Base-by-base conservation (phyloP, 225 moss, liverwort and hornwort genomes). In the Climacium dendroides region DNA sequence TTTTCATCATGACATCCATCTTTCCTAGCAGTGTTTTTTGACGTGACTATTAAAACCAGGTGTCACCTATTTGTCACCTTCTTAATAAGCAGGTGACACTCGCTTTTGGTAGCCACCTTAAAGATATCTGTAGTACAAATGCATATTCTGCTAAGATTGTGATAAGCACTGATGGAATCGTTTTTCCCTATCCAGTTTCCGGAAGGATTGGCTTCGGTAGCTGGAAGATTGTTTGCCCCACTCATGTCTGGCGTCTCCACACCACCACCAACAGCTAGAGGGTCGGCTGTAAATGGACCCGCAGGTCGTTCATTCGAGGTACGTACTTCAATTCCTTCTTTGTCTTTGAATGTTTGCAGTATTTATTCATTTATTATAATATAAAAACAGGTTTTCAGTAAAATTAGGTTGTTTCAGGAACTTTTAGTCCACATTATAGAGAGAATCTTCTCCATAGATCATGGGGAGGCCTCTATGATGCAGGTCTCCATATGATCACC, bases 211-310 rank as follows among this genome's bases (percentile, higher is more conserved):
- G 96, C 98, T 5, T 87, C 96, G 39, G 92, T 90, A 59, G 90
- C 91, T 86, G 94, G 90, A 60, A 94, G 94, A 86, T 43, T 98
- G 85, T 98, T 97, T 89, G 91, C 94, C 85, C 98, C 96, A 62
- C 92, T 98, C 60, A 88, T 94, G 84, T 92, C 97, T 58, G 94
- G 95, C 81, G 91, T 94, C 58, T 91, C 96, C n/a, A 90, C 94
- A 43, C 90, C 96, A 54, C 61, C 96, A 87, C 64, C 89, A n/a
- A 19, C 91, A 66, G 87, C 85, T 58, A 89, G 96, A 90, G 94
- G 91, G 62, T 87, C 91, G 52, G 83, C 90, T 77, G 86, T 88
- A 54, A 91, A 89, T 87, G 92, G 89, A 45, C 90, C 91, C 62
- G 47, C 89, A 19, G 93, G 87, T 87, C 94, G 96, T 86, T 88